phyloP scores from a whole-genome alignment of 352 stramenopile species.

The Aphanomyces stellatus region DNA sequence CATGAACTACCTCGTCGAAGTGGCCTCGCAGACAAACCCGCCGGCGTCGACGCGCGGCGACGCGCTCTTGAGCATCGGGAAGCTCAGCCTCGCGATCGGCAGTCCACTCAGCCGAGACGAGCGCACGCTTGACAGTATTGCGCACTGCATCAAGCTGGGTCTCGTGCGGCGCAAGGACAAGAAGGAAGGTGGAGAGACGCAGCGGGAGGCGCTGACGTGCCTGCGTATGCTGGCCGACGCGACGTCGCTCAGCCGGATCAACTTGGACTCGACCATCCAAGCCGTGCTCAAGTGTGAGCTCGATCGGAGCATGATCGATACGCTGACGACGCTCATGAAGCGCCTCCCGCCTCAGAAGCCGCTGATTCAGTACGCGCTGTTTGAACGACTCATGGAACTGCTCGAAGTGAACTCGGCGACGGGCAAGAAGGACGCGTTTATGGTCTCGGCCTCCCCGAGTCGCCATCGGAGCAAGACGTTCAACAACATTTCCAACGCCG shows the following conservation, averaged over 20 bases:
- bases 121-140: constrained; percentile 67
- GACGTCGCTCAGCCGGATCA: constrained; percentile 59
- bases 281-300: constrained; percentile 80
- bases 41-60: constrained; percentile 43
- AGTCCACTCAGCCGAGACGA: constrained; percentile 66
- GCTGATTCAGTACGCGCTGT: constrained; percentile 75
- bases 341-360: constrained; percentile 67
- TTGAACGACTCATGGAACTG: constrained; percentile 53
- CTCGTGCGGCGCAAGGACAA: constrained; percentile 43
- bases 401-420: constrained; percentile 42
- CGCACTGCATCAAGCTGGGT: constrained; percentile 80
- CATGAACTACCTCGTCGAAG: constrained; percentile 78
- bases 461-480: constrained; percentile 64
- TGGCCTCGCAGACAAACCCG: constrained; percentile 69
- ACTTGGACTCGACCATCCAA: constrained; percentile 71
- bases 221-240: constrained; percentile 74
- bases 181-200: constrained; percentile 77
- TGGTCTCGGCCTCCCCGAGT: constrained; percentile 22
- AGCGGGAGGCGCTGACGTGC: constrained; percentile 76
- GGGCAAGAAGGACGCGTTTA: constrained; percentile 22
- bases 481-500: constrained; percentile 30
- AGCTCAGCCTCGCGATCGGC: constrained; percentile 74
- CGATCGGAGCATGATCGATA: constrained; percentile 70
- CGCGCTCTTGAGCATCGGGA: constrained; percentile 75
- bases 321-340: constrained; percentile 77